These are phyloP conservation scores for Blastobotrys chiropterorum DNA, from an alignment of 805 yeast species.

Conservation along the genomic window DNA sequence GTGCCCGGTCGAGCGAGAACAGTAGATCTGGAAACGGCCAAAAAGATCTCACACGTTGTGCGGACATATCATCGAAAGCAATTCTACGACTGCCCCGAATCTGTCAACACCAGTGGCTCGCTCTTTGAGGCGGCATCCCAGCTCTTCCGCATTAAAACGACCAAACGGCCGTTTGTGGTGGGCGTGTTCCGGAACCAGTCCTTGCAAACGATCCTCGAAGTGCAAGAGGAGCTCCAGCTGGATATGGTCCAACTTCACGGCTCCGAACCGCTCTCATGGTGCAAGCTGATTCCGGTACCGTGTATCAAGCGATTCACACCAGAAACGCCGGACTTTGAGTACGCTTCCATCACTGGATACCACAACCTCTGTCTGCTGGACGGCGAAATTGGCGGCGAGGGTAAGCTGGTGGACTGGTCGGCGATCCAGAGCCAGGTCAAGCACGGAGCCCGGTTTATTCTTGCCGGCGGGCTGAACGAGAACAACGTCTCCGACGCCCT, in stretches of 20 bases:
- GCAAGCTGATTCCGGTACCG: slow-evolving; percentile 41
- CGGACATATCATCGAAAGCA: slow-evolving; percentile 11
- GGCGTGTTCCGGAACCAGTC: slow-evolving; percentile 90
- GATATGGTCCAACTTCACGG: slow-evolving; percentile 93
- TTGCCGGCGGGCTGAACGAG: slow-evolving; percentile 89
- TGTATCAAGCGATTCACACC: slow-evolving; percentile 72
- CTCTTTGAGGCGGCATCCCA: slow-evolving; percentile 15
- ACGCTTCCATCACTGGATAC: slow-evolving; percentile 28
- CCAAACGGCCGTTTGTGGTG: slow-evolving; percentile 62
- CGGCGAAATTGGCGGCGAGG: slow-evolving; percentile 90
- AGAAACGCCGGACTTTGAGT: slow-evolving; percentile 34
- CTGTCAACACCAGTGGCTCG: slow-evolving; percentile 20
- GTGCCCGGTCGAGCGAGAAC: slow-evolving; percentile 82
- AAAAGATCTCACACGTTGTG: slow-evolving; percentile 36
- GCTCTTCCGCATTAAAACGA: slow-evolving; percentile 10
- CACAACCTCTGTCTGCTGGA: slow-evolving; percentile 66
- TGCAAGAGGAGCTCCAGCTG: slow-evolving; percentile 40
- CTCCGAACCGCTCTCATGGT: slow-evolving; percentile 48
- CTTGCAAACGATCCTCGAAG: slow-evolving; percentile 48
- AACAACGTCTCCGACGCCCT: slow-evolving; percentile 59
- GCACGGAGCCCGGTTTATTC: slow-evolving; percentile 41
- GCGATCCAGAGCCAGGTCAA: slow-evolving; percentile 37
- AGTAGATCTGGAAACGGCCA: slow-evolving; percentile 43
- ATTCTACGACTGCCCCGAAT: slow-evolving; percentile 37
- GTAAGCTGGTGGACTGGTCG: slow-evolving; percentile 72